phyloP scores from a whole-genome alignment of 306 rosid species.

The Betula pendula region DNA sequence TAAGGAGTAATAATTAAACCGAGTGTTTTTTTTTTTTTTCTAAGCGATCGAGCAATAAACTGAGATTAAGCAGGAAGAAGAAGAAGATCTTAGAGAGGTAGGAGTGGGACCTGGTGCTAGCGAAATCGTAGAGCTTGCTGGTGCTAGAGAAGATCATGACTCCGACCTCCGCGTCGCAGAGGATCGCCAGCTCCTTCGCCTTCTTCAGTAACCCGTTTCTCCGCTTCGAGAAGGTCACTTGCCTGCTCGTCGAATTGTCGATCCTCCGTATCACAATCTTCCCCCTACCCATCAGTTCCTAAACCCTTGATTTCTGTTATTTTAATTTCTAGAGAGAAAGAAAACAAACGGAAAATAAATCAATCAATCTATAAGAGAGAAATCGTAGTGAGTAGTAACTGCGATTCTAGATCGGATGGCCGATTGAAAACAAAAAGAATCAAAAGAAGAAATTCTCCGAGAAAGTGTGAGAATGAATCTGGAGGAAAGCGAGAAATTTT shows the following conservation, averaged over 20 bases:
- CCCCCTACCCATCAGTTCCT: constrained; percentile 74
- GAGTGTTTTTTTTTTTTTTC: background rate
- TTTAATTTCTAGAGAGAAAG: constrained; percentile 5
- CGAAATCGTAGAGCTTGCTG: constrained; percentile 77
- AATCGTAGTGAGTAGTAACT: background rate
- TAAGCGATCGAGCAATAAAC: no score
- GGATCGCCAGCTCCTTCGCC: constrained; percentile 89
- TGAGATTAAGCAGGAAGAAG: background rate
- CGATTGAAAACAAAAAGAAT: background rate
- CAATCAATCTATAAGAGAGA: background rate
- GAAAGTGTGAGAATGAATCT: constrained; percentile 30
- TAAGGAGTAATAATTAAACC: background rate
- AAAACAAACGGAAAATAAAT: background rate
- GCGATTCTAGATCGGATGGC: background rate
- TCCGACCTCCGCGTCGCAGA: constrained; percentile 93
- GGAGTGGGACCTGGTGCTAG: constrained; percentile 67
- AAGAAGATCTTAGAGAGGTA: constrained; percentile 19
- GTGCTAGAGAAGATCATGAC: constrained; percentile 91
- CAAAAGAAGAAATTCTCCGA: constrained; percentile 32
- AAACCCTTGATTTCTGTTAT: constrained; percentile 34
- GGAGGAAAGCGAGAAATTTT: background rate
- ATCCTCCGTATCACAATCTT: constrained; percentile 96
- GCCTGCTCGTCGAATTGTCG: constrained; percentile 89
- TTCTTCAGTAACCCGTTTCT: constrained; percentile 85
- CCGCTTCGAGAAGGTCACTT: constrained; percentile 87